These are phyloP conservation scores for Gossypium bickii DNA, from an alignment of 345 rosid genomes.

Conservation along the genomic window DNA sequence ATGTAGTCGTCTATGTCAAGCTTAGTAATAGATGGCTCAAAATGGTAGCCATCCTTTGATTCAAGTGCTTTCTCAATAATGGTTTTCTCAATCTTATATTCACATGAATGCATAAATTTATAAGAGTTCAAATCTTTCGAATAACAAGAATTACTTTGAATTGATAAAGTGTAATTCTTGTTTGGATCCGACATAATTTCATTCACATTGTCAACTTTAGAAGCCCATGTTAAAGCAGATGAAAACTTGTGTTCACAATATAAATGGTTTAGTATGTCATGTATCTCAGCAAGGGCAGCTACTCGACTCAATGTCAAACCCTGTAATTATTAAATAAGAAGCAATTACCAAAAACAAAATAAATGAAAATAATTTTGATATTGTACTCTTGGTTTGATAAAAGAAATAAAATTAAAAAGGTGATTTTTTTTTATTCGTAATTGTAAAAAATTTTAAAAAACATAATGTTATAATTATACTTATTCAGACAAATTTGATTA, in stretches of 20 bases:
- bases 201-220: background rate
- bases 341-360: too few species aligned
- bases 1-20: background rate
- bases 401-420: too few species aligned
- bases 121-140: background rate
- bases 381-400: too few species aligned
- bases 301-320: background rate
- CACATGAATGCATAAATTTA: too few species aligned
- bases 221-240: fast-evolving
- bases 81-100: too few species aligned
- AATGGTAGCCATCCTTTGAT: background rate
- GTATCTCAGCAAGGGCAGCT: background rate
- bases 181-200: background rate
- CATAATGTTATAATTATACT: too few species aligned
- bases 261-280: background rate
- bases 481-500: too few species aligned
- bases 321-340: background rate
- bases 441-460: too few species aligned
- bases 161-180: too few species aligned
- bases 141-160: background rate
- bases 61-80: background rate
- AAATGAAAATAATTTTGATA: too few species aligned
- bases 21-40: background rate
- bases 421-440: too few species aligned
- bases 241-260: background rate